These are phyloP conservation scores for Fraxinus angustifolia DNA, from an alignment of 305 asterid genomes.

Conservation along the genomic window DNA sequence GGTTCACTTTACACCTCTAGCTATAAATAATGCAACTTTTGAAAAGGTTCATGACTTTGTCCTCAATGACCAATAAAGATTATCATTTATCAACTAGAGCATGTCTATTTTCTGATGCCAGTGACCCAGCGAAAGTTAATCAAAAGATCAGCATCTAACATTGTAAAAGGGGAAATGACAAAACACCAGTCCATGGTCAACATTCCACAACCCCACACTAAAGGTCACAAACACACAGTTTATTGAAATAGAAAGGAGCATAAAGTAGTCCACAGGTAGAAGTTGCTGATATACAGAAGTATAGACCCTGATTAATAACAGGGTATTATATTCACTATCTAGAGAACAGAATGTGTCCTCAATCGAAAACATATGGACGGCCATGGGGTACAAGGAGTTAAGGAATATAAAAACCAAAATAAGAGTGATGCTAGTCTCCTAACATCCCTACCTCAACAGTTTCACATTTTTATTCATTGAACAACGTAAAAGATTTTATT, in stretches of 20 bases:
- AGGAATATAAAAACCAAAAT: background rate
- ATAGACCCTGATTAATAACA: background rate
- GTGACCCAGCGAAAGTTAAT: background rate
- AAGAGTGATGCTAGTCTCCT: background rate
- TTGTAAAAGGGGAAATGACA: background rate
- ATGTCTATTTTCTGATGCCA: background rate
- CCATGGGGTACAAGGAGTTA: background rate
- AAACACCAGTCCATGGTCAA: background rate
- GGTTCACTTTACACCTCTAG: background rate
- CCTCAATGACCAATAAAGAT: background rate
- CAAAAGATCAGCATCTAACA: background rate
- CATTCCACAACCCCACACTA: background rate
- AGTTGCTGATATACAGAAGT: background rate
- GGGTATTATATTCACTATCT: background rate
- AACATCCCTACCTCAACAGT: background rate
- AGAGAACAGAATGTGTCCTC: conserved; percentile 7
- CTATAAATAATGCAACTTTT: background rate
- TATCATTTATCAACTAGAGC: background rate
- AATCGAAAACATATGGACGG: background rate
- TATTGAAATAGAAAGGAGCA: background rate
- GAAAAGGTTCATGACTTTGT: background rate
- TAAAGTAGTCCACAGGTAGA: background rate
- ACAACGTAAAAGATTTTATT: background rate
- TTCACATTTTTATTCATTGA: background rate
- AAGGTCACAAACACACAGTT: background rate